Percentiles rank a stretch among this genome's conserved stretches.
Conservation (phyloP, 1,284 basidiomycete genomes). For the Stygiomarasmius scandens region DNA sequence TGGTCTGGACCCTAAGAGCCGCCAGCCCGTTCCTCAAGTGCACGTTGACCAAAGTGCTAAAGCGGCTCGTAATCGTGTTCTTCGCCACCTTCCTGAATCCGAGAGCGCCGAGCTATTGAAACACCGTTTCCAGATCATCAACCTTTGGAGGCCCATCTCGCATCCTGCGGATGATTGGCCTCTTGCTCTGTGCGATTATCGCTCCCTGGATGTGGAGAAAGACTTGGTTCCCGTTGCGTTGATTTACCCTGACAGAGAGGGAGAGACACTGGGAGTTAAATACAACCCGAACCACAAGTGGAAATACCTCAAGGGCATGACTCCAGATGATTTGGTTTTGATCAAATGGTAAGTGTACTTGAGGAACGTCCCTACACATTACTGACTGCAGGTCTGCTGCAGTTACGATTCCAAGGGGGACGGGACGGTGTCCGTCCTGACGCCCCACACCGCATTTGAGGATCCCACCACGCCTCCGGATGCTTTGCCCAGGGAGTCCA, state of each 20-base stretch:
- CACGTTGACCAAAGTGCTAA: slow-evolving; percentile 58
- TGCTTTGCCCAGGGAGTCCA: slow-evolving; percentile 46
- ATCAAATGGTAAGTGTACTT: slow-evolving; percentile 23
- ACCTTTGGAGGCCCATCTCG: slow-evolving; percentile 64
- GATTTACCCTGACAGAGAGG: slow-evolving; percentile 39
- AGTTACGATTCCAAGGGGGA: slow-evolving; percentile 38
- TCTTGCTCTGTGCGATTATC: slow-evolving; percentile 59
- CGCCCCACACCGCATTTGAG: slow-evolving; percentile 47
- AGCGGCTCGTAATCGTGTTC: slow-evolving; percentile 51
- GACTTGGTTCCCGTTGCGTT: slow-evolving; percentile 50
- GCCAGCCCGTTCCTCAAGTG: slow-evolving; percentile 49
- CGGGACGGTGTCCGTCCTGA: slow-evolving; percentile 38
- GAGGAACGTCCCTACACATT: background rate
- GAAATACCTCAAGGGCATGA: slow-evolving; percentile 48
- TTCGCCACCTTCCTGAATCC: slow-evolving; percentile 50
- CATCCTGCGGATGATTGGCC: slow-evolving; percentile 54
- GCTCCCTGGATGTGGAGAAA: slow-evolving; percentile 43
- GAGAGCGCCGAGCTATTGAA: slow-evolving; percentile 48
- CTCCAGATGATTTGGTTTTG: slow-evolving; percentile 46
- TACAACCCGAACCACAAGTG: slow-evolving; percentile 43
- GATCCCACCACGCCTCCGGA: slow-evolving; percentile 42
- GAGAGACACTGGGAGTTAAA: slow-evolving; percentile 34
- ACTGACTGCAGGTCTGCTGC: background rate
- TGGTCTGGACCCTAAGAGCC: slow-evolving; percentile 42
- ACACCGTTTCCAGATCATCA: slow-evolving; percentile 62